phyloP scores from a whole-genome alignment of 352 stramenopile species.

The Phytopythium vexans region DNA sequence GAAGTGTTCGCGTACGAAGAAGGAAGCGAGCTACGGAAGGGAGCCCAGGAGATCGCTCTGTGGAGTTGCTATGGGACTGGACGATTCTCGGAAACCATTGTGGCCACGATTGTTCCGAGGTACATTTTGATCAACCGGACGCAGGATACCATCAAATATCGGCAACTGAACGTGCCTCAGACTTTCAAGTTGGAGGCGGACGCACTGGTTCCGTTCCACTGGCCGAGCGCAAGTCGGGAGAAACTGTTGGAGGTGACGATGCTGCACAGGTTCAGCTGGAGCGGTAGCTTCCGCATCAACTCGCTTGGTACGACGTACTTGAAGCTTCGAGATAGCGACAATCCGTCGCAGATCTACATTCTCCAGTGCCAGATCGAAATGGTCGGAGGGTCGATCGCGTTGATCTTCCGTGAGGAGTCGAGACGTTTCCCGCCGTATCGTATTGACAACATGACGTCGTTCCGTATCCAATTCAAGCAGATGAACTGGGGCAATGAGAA shows the following conservation, averaged over 20 bases:
- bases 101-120: slow-evolving; percentile 80
- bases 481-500: slow-evolving; percentile 65
- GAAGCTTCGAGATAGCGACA: slow-evolving; percentile 72
- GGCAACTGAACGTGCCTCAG: slow-evolving; percentile 69
- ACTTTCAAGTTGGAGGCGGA: slow-evolving; percentile 71
- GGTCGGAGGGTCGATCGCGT: slow-evolving; percentile 78
- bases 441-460: slow-evolving; percentile 91
- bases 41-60: slow-evolving; percentile 75
- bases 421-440: slow-evolving; percentile 86
- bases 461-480: slow-evolving; percentile 86
- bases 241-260: slow-evolving; percentile 87
- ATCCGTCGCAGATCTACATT: slow-evolving; percentile 82
- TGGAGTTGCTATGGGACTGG: slow-evolving; percentile 85
- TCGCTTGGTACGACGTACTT: slow-evolving; percentile 85
- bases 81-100: slow-evolving; percentile 82
- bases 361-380: slow-evolving; percentile 86
- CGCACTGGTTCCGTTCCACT: slow-evolving; percentile 84
- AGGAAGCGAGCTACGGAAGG: slow-evolving; percentile 57
- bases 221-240: slow-evolving; percentile 66
- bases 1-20: slow-evolving; percentile 57
- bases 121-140: slow-evolving; percentile 90
- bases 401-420: slow-evolving; percentile 85
- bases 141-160: slow-evolving; percentile 80
- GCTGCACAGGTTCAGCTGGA: slow-evolving; percentile 80
- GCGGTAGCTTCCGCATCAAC: slow-evolving; percentile 83